These are phyloP conservation scores for Termitomyces sp. DNA, from an alignment of 768 basidiomycete species.

Conservation along the genomic window DNA sequence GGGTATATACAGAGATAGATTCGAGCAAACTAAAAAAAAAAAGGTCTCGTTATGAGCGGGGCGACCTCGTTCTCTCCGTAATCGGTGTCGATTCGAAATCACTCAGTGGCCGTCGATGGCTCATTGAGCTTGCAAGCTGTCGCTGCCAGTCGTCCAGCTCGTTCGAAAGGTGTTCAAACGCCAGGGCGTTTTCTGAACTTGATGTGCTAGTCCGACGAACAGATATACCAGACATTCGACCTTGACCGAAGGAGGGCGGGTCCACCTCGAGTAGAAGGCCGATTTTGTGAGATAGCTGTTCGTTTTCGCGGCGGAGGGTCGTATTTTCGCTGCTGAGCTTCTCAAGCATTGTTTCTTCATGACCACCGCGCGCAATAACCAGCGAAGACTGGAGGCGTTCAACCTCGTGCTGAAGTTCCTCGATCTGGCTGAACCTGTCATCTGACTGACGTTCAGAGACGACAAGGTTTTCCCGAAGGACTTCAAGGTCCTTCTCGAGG, in stretches of 20 bases:
- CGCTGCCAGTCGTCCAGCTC: conserved; percentile 87
- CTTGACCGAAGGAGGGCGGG: conserved; percentile 64
- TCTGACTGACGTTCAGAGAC: conserved; percentile 77
- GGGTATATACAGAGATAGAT: conserved; percentile 49
- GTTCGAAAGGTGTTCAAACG: conserved; percentile 74
- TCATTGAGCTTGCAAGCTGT: conserved; percentile 77
- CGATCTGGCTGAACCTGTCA: conserved; percentile 68
- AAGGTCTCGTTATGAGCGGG: conserved; percentile 40
- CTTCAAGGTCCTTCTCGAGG: conserved; percentile 73
- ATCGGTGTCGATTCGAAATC: conserved; percentile 62
- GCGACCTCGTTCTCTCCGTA: conserved; percentile 59
- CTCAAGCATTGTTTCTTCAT: conserved; percentile 75
- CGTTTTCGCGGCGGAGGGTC: conserved; percentile 77
- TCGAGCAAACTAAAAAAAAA: conserved; percentile 23
- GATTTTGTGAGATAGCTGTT: conserved; percentile 89
- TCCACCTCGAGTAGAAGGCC: conserved; percentile 85
- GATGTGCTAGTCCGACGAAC: conserved; percentile 67
- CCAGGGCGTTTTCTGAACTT: conserved; percentile 77
- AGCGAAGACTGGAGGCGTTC: conserved; percentile 73
- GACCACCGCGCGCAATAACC: conserved; percentile 68
- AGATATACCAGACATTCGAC: conserved; percentile 56
- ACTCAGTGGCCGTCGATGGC: conserved; percentile 65
- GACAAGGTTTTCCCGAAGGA: conserved; percentile 65
- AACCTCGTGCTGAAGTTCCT: conserved; percentile 79
- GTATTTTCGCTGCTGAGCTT: conserved; percentile 81